Percentiles rank a stretch among this genome's conserved stretches.
phyloP scores from a whole-genome alignment of 352 stramenopile species.

The Pythium biforme region DNA sequence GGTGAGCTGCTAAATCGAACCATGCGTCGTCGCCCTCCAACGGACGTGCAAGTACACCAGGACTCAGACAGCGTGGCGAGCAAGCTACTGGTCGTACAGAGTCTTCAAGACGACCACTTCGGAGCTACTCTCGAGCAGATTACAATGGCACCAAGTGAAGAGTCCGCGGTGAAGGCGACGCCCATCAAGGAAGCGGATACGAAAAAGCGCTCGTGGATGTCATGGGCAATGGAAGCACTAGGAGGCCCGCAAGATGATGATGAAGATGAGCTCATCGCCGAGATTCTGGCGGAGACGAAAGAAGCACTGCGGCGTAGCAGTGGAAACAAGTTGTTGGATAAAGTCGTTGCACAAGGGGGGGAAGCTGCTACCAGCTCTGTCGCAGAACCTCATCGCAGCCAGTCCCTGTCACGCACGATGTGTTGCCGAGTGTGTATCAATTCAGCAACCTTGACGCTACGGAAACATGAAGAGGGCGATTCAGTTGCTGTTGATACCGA shows the following conservation, averaged over 20 bases:
- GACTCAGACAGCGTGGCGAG: background rate
- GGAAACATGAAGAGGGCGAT: constrained; percentile 44
- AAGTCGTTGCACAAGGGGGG: background rate
- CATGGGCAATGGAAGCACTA: constrained; percentile 69
- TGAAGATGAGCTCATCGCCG: constrained; percentile 66
- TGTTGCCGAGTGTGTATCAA: constrained; percentile 64
- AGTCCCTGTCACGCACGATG: constrained; percentile 9
- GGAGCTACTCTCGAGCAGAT: too few species aligned
- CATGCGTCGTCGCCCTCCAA: background rate
- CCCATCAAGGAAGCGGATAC: background rate
- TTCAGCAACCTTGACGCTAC: constrained; percentile 56
- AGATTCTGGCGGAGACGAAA: constrained; percentile 69
- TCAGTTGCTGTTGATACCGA: constrained; percentile 6
- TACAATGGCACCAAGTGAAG: background rate
- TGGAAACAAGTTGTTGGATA: constrained; percentile 14
- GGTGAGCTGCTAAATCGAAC: constrained; percentile 41
- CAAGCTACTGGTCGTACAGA: background rate
- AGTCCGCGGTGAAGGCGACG: background rate
- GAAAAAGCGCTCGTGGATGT: constrained; percentile 51
- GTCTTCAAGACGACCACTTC: background rate
- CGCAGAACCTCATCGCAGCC: background rate
- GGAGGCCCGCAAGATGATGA: constrained; percentile 46
- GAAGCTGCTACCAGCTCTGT: background rate
- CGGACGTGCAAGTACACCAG: background rate
- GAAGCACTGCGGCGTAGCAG: constrained; percentile 38